These are phyloP conservation scores for Linnemannia exigua DNA, from an alignment of 192 early-diverging fungal species.

Conservation along the genomic window DNA sequence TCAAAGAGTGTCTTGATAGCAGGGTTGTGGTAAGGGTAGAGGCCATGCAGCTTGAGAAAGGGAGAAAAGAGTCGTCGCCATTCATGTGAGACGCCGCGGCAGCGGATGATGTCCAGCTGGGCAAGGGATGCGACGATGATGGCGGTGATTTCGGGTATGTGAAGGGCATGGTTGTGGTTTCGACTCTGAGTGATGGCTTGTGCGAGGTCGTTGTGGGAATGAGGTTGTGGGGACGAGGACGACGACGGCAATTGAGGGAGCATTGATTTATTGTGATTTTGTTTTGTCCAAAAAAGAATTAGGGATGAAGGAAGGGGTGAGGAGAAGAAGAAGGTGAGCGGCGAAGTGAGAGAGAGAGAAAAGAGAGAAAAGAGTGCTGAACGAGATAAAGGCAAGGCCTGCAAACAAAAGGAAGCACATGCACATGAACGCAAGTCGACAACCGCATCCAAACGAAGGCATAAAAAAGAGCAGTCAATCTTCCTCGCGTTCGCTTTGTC, in stretches of 20 bases:
- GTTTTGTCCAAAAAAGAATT: not conserved
- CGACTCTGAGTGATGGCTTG: not conserved
- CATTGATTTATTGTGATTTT: not conserved
- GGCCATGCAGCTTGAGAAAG: constrained; percentile 24
- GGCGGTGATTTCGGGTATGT: constrained; percentile 26
- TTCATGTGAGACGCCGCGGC: constrained; percentile 17
- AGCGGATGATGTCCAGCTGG: constrained; percentile 17
- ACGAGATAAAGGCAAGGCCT: too few relatives aligned
- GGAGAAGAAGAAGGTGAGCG: not conserved
- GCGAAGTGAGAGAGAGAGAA: not conserved
- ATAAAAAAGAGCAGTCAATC: too few relatives aligned
- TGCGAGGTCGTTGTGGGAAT: not conserved
- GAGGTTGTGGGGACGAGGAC: not conserved
- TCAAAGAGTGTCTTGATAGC: constrained; percentile 15
- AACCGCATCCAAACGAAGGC: too few relatives aligned
- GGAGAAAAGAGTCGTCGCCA: constrained; percentile 33
- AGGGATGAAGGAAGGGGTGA: not conserved
- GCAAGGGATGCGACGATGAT: constrained; percentile 19
- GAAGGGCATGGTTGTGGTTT: constrained; percentile 8
- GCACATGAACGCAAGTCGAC: too few relatives aligned
- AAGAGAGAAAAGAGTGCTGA: not conserved
- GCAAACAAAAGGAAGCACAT: too few relatives aligned
- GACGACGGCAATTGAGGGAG: not conserved
- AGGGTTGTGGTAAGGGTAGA: constrained; percentile 20
- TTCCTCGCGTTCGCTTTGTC: too few relatives aligned